Base-by-base conservation (phyloP, 1,284 basidiomycete genomes). In the Cryptococcus hybrid region DNA sequence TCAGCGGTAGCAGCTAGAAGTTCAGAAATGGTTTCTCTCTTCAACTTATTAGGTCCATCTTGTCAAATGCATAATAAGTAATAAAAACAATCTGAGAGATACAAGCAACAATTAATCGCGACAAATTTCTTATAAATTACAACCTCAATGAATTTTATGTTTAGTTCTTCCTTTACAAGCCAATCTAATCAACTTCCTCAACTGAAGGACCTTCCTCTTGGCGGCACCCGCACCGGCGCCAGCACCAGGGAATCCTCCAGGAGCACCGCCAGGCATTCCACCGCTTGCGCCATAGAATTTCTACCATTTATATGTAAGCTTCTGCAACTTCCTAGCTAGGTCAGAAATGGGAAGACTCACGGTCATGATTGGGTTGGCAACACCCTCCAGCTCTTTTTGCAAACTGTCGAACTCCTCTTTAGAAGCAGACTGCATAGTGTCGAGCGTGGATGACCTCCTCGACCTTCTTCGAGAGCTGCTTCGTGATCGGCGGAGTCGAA, bases 351-450 rank as follows among this genome's bases (percentile, higher is more conserved):
- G n/a, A n/a, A n/a, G n/a, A n/a, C n/a, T n/a, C n/a, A n/a, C n/a
- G 34, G 54, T 55, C 60, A 57, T 59, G 47, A 65, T 64, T 15
- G 92, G 93, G 83, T 88, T 94, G 68, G 92, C 89, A 65, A 93
- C 77, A 9, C 74, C 82, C 82, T 98, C 95, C 58, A 99, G 84
- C 81, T 97, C 94, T 84, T 96, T 96, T 80, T 96, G 93, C 81
- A 88, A 89, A 0, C 50, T 84, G 78, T 92, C 88, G 81, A 97
- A 95, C 83, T 99, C 95, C 74, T 95, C 92, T 82, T 92, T 95
- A 64, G 87, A 88, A 12, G 86, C 95, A 7, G 68, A 55, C 79
- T 97, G 91, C 47, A 89, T 88, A 60, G 68, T 79, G 77, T 97
- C 95, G 87, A 90, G 90, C 95, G 59, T 82, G 79, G 80, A 97